Conservation (phyloP, 768 basidiomycete genomes). For the Phylloporus arenicola region DNA sequence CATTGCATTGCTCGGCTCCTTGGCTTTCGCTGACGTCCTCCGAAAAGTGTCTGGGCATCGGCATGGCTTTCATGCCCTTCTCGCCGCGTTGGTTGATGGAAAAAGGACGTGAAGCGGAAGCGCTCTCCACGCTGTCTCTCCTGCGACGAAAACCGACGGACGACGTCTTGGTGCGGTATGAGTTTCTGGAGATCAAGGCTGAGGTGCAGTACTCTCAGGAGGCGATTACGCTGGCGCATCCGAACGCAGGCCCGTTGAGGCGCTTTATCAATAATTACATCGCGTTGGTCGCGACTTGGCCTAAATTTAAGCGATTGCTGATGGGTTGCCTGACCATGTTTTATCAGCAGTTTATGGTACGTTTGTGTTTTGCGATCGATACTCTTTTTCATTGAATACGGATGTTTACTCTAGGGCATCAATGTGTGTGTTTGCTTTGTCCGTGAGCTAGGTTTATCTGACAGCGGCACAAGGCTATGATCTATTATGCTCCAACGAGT, state of each 20-base stretch:
- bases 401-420: slow-evolving; percentile 15
- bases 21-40: background rate
- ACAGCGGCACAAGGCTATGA: slow-evolving; percentile 19
- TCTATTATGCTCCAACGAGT: slow-evolving; percentile 26
- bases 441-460: background rate
- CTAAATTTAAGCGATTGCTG: slow-evolving; percentile 28
- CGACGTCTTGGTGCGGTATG: slow-evolving; percentile 32
- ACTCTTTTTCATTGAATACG: background rate
- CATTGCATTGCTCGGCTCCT: slow-evolving; percentile 7
- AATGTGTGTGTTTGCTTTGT: slow-evolving; percentile 17
- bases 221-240: slow-evolving; percentile 13
- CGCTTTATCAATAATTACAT: slow-evolving; percentile 22
- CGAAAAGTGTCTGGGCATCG: slow-evolving; percentile 26
- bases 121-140: slow-evolving; percentile 30
- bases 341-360: slow-evolving; percentile 31
- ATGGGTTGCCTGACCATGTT: slow-evolving; percentile 30
- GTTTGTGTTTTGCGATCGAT: background rate
- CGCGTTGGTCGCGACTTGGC: slow-evolving; percentile 24
- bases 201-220: slow-evolving; percentile 28
- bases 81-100: slow-evolving; percentile 42
- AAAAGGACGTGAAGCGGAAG: slow-evolving; percentile 34
- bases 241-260: slow-evolving; percentile 18
- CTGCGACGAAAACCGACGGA: slow-evolving; percentile 32
- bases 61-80: slow-evolving; percentile 35
- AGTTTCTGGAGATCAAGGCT: slow-evolving; percentile 37